phyloP scores from a whole-genome alignment of 164 flowering plant genomes.

The Pachysandra terminalis region DNA sequence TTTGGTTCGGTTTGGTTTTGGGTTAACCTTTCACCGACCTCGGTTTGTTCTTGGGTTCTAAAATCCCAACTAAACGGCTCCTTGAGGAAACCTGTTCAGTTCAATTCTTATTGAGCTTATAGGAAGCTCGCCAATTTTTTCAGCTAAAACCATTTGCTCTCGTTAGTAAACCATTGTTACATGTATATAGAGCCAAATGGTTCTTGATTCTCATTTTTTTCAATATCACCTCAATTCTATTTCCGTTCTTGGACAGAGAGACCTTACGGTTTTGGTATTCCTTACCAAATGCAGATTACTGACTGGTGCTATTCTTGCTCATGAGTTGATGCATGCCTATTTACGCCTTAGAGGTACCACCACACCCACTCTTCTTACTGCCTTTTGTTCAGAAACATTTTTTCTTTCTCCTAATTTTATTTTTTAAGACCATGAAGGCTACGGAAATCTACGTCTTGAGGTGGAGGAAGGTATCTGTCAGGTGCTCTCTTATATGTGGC shows the following conservation, averaged over 20 bases:
- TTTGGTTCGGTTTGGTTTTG: no score
- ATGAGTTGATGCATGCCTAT: slow-evolving; percentile 97
- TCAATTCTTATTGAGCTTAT: no score
- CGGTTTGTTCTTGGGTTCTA: no score
- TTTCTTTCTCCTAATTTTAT: neutral
- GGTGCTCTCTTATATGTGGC: slow-evolving; percentile 92
- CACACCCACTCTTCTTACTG: neutral
- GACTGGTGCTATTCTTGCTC: slow-evolving; percentile 95
- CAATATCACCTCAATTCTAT: no score
- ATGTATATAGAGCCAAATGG: no score
- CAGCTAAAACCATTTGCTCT: no score
- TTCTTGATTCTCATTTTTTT: no score
- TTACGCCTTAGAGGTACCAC: slow-evolving; percentile 83
- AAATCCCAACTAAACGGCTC: no score
- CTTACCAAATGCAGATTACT: slow-evolving; percentile 54
- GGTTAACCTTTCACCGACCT: no score
- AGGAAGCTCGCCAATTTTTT: no score
- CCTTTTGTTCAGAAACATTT: neutral
- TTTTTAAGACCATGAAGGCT: slow-evolving; percentile 41
- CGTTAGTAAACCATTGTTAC: no score
- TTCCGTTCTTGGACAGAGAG: neutral
- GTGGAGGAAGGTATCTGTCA: slow-evolving; percentile 98
- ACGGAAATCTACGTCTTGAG: slow-evolving; percentile 67
- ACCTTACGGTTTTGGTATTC: slow-evolving; percentile 1
- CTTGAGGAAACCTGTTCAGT: no score